These are phyloP conservation scores for Rhododendron simsii DNA, from an alignment of 148 eudicot species.

Conservation along the genomic window DNA sequence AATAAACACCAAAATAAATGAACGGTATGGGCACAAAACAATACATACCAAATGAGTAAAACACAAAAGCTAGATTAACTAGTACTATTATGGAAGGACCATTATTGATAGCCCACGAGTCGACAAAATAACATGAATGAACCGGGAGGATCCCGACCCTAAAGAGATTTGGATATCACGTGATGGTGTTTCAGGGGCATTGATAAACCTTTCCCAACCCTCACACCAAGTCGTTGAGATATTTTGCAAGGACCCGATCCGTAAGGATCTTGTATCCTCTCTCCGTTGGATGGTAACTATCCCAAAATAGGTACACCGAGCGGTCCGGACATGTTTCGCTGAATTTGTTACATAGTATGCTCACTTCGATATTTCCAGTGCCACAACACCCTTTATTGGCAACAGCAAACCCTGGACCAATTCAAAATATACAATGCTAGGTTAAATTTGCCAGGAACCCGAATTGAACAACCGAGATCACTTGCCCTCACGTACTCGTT, in stretches of 20 bases:
- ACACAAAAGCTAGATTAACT: no score
- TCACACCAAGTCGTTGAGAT: neutral
- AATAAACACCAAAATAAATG: neutral
- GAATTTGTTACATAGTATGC: constrained; percentile 29
- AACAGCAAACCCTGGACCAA: constrained; percentile 26
- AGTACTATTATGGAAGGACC: no score
- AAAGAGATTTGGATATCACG: no score
- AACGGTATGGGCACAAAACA: neutral
- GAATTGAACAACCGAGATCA: neutral
- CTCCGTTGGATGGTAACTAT: constrained; percentile 57
- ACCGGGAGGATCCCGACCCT: no score
- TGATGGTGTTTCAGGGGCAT: neutral
- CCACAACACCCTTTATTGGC: constrained; percentile 44
- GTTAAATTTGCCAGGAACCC: neutral
- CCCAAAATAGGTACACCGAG: constrained; percentile 46
- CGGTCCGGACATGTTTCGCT: constrained; percentile 30
- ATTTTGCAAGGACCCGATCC: constrained; percentile 3
- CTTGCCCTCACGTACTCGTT: neutral
- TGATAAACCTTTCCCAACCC: neutral
- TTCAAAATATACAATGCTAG: neutral
- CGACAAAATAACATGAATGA: no score
- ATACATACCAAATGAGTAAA: neutral
- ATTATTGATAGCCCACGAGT: no score
- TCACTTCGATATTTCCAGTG: constrained; percentile 38
- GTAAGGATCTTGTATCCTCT: constrained; percentile 26